phyloP scores from a whole-genome alignment of 805 yeast species.

The Saccharomycopsis microspora region DNA sequence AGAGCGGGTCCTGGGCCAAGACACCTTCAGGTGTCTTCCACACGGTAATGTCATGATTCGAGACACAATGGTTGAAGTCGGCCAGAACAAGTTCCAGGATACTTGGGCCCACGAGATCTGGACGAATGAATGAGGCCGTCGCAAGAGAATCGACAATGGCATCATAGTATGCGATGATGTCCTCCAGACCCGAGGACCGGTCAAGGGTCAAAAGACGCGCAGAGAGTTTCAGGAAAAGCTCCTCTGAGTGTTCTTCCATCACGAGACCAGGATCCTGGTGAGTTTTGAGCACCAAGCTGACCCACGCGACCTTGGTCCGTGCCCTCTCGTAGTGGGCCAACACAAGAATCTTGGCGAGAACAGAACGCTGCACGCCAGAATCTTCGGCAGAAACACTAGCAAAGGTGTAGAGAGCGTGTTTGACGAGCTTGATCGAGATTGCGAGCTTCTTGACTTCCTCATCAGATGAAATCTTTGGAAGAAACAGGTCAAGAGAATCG shows the following conservation, averaged over 20 bases:
- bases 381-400: too few relatives aligned
- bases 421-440: conserved; percentile 14
- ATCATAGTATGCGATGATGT: too few relatives aligned
- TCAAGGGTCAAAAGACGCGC: conserved; percentile 12
- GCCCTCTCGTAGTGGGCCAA: too few relatives aligned
- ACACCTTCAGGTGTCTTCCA: conserved; percentile 65
- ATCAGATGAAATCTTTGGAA: background rate
- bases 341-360: too few relatives aligned
- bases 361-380: too few relatives aligned
- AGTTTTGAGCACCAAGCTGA: conserved; percentile 53
- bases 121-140: conserved; percentile 45
- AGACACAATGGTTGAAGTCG: conserved; percentile 32
- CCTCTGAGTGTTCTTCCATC: conserved; percentile 24
- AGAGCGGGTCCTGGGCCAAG: conserved; percentile 52
- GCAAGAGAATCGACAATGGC: conserved; percentile 34
- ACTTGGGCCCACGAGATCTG: conserved; percentile 42
- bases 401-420: conserved; percentile 11
- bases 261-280: conserved; percentile 53
- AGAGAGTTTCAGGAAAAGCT: conserved; percentile 10
- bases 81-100: conserved; percentile 31
- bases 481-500: background rate
- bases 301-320: conserved; percentile 37
- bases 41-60: conserved; percentile 35
- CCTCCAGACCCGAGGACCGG: too few relatives aligned
- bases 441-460: conserved; percentile 19